Conservation (phyloP, 1,284 basidiomycete genomes). For the Cryptococcus sp. region DNA sequence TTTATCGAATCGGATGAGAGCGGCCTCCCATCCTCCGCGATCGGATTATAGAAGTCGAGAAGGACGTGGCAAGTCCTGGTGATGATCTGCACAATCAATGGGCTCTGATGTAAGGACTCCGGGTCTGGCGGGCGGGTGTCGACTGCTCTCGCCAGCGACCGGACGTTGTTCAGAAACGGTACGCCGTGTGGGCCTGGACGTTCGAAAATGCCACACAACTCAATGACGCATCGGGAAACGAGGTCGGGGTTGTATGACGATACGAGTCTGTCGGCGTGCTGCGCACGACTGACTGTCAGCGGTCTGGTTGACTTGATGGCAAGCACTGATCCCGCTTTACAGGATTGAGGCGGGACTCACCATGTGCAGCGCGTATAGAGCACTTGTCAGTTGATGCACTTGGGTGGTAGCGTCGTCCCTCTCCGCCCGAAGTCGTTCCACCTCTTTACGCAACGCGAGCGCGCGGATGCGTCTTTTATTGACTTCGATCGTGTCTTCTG, state of each 20-base stretch:
- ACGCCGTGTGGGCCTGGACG: neutral
- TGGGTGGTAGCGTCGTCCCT: neutral
- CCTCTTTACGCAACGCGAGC: neutral
- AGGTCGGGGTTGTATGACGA: neutral
- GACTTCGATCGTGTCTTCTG: no score
- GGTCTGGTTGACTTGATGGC: neutral
- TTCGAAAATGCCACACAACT: neutral
- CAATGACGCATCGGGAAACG: neutral
- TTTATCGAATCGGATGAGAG: neutral
- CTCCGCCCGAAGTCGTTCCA: neutral
- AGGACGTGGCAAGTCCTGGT: neutral
- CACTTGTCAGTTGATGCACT: neutral
- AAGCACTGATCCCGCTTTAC: no score
- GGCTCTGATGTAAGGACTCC: neutral
- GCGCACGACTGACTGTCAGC: neutral
- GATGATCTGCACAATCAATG: neutral
- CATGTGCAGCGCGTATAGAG: neutral
- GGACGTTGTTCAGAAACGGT: neutral
- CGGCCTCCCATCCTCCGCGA: neutral
- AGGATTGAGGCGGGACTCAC: neutral
- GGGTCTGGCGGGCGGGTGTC: neutral
- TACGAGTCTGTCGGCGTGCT: neutral
- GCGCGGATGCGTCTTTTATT: no score
- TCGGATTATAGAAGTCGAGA: neutral
- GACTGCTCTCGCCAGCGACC: neutral